Base-by-base conservation (phyloP, 441 rosid species). In the Kokia cookei region DNA sequence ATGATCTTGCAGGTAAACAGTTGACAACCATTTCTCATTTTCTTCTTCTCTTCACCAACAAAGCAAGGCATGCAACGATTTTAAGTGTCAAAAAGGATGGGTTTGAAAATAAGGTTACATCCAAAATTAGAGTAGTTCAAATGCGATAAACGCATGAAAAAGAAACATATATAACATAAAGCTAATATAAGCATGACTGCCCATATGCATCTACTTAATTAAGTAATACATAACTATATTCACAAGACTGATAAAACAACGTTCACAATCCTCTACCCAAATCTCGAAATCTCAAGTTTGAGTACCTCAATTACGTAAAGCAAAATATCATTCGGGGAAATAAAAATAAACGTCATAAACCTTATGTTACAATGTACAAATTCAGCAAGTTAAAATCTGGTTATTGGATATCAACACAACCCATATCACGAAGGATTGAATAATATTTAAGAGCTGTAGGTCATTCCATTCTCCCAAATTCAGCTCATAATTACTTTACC, bases 331-430 rank as follows among this genome's bases (percentile, higher is more conserved):
- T 24, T 24, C 50, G 5, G 15, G 58, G 40, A 9, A 27, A 67
- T 27, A 7, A n/a, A 50, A 51, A 51, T 15, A 17, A 17, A 68
- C 29, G 45, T 29, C 60, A 68, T 13, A 68, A 68, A 65, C 47
- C 57, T 66, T 61, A 77, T 27, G 64, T 72, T 69, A 79, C 76
- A 79, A 75, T 81, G 75, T 83, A 82, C 87, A 83, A 35, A 75
- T 72, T 75, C 73, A 62, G 73, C 26, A 48, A 26, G 35, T 35
- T 63, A 26, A 9, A 24, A 9, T 69, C 51, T 48, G 14, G 15
- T 13, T 17, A 29, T 35, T 11, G 42, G 50, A 43, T 4, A 19
- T 26, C 24, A n/a, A 22, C 50, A 63, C 37, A 26, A 22, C 48
- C 61, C 11, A 26, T 10, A 63, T 50, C 58, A 51, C 37, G 27